Conservation (phyloP, 306 rosid genomes). For the Pueraria montana region DNA sequence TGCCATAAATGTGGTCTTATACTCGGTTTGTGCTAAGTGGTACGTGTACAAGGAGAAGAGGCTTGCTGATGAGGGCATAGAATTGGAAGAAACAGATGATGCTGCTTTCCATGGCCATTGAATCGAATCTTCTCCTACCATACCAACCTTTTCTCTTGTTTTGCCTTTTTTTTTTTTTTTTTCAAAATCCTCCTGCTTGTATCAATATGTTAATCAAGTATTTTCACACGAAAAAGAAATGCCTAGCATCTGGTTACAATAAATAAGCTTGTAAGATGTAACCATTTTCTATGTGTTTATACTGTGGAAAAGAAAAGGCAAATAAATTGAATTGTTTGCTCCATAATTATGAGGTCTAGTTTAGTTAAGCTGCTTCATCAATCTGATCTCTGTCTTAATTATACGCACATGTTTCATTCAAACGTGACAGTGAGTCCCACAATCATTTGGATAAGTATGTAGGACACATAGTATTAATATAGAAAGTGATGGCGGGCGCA, state of each 20-base stretch:
- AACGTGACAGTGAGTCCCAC: constrained; percentile 6
- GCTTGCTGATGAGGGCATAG: constrained; percentile 71
- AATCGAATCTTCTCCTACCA: not conserved
- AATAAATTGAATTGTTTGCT: constrained; percentile 18
- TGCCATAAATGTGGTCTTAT: constrained; percentile 71
- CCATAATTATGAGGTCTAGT: not conserved
- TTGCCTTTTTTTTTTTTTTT: not conserved
- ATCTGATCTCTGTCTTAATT: not conserved
- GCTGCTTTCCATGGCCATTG: constrained; percentile 56
- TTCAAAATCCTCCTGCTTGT: not conserved
- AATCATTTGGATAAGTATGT: not conserved
- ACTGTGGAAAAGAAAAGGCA: constrained; percentile 1
- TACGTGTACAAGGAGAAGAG: constrained; percentile 89
- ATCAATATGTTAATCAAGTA: not conserved
- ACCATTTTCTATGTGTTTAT: not conserved
- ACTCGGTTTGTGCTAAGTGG: constrained; percentile 77
- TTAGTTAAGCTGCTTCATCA: not conserved
- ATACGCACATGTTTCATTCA: not conserved
- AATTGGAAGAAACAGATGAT: constrained; percentile 63
- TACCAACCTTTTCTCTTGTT: not conserved
- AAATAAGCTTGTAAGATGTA: constrained; percentile 30
- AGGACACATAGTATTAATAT: not conserved
- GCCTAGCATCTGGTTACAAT: constrained; percentile 23
- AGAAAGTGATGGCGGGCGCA: not conserved
- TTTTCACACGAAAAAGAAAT: not conserved